Evolutionary conservation across 140 eudicot genomes (phyloP).

Genomic region (Anethum foeniculum): DNA sequence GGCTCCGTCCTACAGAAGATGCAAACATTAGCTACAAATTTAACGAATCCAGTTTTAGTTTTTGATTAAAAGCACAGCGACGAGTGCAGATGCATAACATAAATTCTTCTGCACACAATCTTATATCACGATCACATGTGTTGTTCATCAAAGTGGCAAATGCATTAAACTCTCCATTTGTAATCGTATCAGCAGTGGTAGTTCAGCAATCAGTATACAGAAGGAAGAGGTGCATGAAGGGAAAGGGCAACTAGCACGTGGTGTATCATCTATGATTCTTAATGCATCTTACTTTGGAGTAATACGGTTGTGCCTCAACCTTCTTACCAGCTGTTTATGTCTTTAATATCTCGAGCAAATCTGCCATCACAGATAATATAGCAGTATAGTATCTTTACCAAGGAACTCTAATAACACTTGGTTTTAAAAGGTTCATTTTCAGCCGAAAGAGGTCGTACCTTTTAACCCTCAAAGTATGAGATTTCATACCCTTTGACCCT

Average conservation of each 20-base stretch:
- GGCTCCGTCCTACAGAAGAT: too few relatives aligned
- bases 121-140: too few relatives aligned
- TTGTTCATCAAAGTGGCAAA: too few relatives aligned
- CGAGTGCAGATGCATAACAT: not conserved
- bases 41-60: not conserved
- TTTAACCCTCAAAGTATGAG: too few relatives aligned
- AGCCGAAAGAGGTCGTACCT: too few relatives aligned
- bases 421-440: too few relatives aligned
- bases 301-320: slow-evolving; percentile 39
- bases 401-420: not conserved
- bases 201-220: not conserved
- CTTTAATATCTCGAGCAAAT: not conserved
- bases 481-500: too few relatives aligned
- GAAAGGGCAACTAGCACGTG: slow-evolving; percentile 28
- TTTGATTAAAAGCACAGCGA: not conserved
- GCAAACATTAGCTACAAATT: not conserved
- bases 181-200: not conserved
- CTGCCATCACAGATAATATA: not conserved
- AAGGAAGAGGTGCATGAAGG: slow-evolving; percentile 2
- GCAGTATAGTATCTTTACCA: not conserved
- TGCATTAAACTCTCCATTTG: not conserved
- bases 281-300: slow-evolving; percentile 23
- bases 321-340: slow-evolving; percentile 30
- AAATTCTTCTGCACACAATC: not conserved
- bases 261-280: slow-evolving; percentile 31